Conservation (phyloP, 139 green algal genomes). For the Bryopsis sp. region DNA sequence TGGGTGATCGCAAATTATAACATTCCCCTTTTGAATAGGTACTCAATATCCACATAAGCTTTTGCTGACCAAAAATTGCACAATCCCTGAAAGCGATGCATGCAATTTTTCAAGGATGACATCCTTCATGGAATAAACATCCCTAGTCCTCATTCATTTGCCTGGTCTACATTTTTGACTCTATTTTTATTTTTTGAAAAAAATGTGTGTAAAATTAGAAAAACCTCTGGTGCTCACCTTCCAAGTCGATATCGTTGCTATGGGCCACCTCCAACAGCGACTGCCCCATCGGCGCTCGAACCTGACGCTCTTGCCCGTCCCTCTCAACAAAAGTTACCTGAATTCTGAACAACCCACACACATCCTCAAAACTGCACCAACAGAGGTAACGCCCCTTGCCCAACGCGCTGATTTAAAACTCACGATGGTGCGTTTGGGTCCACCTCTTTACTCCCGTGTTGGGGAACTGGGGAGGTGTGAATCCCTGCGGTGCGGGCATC, state of each 20-base stretch:
- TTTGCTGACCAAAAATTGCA: no score
- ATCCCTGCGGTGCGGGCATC: neutral
- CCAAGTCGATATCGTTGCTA: constrained; percentile 95
- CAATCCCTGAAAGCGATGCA: no score
- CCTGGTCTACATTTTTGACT: neutral
- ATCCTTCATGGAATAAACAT: neutral
- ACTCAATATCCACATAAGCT: no score
- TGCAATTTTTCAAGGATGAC: no score
- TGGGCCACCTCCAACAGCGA: constrained; percentile 87
- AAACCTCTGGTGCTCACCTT: constrained; percentile 51
- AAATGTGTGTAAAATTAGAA: neutral
- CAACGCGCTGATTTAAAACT: neutral
- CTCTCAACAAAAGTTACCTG: constrained; percentile 85
- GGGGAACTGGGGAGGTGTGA: neutral
- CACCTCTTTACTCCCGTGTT: neutral
- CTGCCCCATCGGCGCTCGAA: constrained; percentile 73
- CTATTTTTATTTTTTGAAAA: no score
- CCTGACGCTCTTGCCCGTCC: constrained; percentile 63
- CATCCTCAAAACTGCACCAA: neutral
- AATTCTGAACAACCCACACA: constrained; percentile 46
- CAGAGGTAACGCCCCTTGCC: neutral
- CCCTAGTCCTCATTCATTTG: constrained; percentile 10
- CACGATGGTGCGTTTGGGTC: neutral
- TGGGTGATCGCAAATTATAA: no score
- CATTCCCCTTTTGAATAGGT: no score